phyloP scores from a whole-genome alignment of 345 rosid species.

The Durio zibethinus region DNA sequence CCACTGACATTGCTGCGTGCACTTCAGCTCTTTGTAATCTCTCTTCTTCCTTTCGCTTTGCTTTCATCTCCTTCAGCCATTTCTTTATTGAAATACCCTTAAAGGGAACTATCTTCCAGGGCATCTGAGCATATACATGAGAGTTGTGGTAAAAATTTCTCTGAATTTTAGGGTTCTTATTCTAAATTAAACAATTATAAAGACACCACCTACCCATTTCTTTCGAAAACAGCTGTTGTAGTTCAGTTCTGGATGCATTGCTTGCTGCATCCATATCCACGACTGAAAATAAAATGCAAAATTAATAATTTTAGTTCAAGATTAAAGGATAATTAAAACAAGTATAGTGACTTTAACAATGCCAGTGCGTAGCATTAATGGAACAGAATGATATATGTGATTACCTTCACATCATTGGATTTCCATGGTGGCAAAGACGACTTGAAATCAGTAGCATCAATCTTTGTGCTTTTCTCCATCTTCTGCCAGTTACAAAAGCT shows the following conservation, averaged over 20 bases:
- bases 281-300: conserved; percentile 44
- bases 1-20: conserved; percentile 81
- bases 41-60: conserved; percentile 71
- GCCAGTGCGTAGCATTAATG: not conserved
- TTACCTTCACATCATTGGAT: conserved; percentile 81
- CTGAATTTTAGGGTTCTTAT: not conserved
- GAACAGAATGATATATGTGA: not conserved
- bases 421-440: conserved; percentile 81
- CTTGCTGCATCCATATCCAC: conserved; percentile 99
- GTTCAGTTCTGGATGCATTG: conserved; percentile 91
- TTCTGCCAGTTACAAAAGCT: conserved; percentile 30
- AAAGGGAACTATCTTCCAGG: conserved; percentile 65
- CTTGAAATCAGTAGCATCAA: conserved; percentile 64
- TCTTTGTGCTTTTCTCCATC: conserved; percentile 50
- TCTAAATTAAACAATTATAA: not conserved
- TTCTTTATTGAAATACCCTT: conserved; percentile 59
- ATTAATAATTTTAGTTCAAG: not conserved
- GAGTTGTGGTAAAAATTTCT: not conserved
- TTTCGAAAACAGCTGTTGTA: conserved; percentile 73
- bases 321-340: not conserved
- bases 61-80: conserved; percentile 76
- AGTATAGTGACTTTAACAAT: not conserved
- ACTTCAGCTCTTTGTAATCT: conserved; percentile 85
- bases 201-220: conserved; percentile 55
- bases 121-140: conserved; percentile 30